Evolutionary conservation across 2,329 filamentous ascomycete genomes (phyloP).

Genomic region (Claviceps fusiformis): DNA sequence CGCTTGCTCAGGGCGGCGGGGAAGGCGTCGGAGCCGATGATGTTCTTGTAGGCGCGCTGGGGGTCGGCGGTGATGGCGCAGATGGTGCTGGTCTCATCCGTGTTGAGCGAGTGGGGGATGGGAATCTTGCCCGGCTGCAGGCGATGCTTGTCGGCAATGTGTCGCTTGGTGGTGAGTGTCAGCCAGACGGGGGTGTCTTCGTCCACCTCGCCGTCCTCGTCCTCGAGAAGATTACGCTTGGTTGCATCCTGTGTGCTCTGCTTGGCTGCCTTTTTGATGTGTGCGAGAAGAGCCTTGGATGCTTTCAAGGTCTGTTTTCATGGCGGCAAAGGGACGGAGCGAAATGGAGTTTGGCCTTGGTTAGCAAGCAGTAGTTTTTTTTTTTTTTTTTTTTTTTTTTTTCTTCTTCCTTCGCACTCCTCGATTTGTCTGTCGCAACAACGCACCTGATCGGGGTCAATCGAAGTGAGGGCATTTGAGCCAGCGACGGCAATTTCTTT

Average conservation of each 20-base stretch:
- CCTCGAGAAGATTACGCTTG: constrained; percentile 45
- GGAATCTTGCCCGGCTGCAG: constrained; percentile 75
- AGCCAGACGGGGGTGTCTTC: constrained; percentile 46
- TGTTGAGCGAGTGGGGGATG: constrained; percentile 64
- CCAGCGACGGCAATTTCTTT: constrained; percentile 23
- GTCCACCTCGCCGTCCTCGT: constrained; percentile 23
- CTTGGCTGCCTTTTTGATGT: constrained; percentile 44
- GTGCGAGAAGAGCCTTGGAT: constrained; percentile 46
- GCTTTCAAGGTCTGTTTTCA: constrained; percentile 41
- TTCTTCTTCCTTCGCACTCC: not conserved
- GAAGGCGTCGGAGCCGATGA: constrained; percentile 62
- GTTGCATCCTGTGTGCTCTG: constrained; percentile 28
- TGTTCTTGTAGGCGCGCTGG: constrained; percentile 82
- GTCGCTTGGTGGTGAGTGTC: constrained; percentile 50
- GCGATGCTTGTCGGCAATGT: constrained; percentile 57
- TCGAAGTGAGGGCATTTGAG: constrained; percentile 18
- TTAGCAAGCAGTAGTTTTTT: too few species aligned
- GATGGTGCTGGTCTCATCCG: constrained; percentile 50
- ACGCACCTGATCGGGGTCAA: constrained; percentile 29
- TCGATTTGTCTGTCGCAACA: not conserved
- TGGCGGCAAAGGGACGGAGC: not conserved
- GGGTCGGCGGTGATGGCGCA: constrained; percentile 75
- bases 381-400: too few species aligned
- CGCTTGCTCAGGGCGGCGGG: constrained; percentile 51
- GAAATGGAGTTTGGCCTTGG: too few species aligned